These are phyloP conservation scores for grape (Vitis vinifera) DNA, from an alignment of 164 flowering plant species.

Conservation along the genomic window DNA sequence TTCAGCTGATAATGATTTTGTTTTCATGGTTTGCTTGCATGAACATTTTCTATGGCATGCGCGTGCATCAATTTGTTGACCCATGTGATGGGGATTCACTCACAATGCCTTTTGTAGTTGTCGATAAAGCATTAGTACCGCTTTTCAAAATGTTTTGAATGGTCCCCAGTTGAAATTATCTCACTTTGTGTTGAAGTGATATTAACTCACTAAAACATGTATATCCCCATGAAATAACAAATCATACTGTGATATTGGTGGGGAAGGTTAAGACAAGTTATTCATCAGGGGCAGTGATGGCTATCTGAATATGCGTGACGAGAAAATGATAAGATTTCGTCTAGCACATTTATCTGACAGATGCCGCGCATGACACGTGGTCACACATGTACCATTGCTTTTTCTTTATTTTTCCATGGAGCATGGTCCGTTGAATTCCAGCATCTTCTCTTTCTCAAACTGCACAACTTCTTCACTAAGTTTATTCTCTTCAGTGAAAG, in stretches of 20 bases:
- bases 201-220: neutral
- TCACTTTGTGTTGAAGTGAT: too few species aligned
- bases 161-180: constrained; percentile 25
- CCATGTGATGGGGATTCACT: constrained; percentile 31
- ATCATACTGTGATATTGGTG: neutral
- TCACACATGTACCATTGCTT: constrained; percentile 44
- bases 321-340: constrained; percentile 27
- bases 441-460: constrained; percentile 45
- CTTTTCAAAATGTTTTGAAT: constrained; percentile 23
- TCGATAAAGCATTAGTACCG: constrained; percentile 31
- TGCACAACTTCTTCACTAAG: constrained; percentile 15
- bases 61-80: constrained; percentile 14
- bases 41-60: constrained; percentile 4
- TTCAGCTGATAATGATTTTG: neutral
- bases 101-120: constrained; percentile 29
- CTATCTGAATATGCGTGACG: constrained; percentile 10
- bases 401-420: constrained; percentile 32
- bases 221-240: neutral
- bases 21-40: neutral
- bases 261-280: constrained; percentile 1
- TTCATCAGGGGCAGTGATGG: constrained; percentile 9
- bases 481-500: constrained; percentile 22
- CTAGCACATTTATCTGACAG: constrained; percentile 31
- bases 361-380: constrained; percentile 47
- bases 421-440: constrained; percentile 44